These are phyloP conservation scores for Penicillium roqueforti DNA, from an alignment of 495 filamentous ascomycete genomes.

Conservation along the genomic window DNA sequence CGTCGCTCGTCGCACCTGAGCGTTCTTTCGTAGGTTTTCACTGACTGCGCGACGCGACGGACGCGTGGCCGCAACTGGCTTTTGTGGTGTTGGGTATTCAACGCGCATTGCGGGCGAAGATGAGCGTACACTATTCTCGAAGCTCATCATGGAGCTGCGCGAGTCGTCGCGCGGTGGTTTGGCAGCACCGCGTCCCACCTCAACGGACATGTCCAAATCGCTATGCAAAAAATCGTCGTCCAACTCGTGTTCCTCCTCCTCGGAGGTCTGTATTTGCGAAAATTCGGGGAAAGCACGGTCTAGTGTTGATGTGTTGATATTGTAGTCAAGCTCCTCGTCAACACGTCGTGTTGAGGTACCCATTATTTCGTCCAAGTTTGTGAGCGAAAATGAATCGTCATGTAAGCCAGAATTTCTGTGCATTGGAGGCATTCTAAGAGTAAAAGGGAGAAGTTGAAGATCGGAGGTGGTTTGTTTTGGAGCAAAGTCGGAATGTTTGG, in stretches of 20 bases:
- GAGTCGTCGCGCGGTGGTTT: slow-evolving; percentile 42
- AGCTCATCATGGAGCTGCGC: slow-evolving; percentile 43
- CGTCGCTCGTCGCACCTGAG: slow-evolving; percentile 40
- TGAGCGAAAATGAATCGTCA: slow-evolving; percentile 8
- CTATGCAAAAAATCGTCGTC: slow-evolving; percentile 27
- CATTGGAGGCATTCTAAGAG: slow-evolving; percentile 3
- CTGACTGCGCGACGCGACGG: slow-evolving; percentile 31
- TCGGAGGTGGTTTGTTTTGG: slow-evolving; percentile 12
- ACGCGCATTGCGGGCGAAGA: slow-evolving; percentile 46
- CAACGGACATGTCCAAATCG: slow-evolving; percentile 40
- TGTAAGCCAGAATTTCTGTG: neutral
- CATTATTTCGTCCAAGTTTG: slow-evolving; percentile 10
- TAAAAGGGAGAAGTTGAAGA: neutral
- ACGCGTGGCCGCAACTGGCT: slow-evolving; percentile 20
- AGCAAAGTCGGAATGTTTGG: slow-evolving; percentile 14
- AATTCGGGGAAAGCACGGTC: slow-evolving; percentile 62
- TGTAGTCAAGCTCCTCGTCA: slow-evolving; percentile 43
- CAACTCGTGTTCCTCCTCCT: slow-evolving; percentile 26
- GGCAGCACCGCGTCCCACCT: slow-evolving; percentile 39
- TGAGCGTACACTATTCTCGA: slow-evolving; percentile 46
- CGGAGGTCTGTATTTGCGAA: slow-evolving; percentile 40
- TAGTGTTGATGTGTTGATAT: slow-evolving; percentile 60
- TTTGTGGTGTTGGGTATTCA: slow-evolving; percentile 46
- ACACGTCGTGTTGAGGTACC: slow-evolving; percentile 10
- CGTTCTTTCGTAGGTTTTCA: slow-evolving; percentile 44